Evolutionary conservation across 2,329 filamentous ascomycete genomes (phyloP).

Genomic region (Calcarisporium arbuscula): DNA sequence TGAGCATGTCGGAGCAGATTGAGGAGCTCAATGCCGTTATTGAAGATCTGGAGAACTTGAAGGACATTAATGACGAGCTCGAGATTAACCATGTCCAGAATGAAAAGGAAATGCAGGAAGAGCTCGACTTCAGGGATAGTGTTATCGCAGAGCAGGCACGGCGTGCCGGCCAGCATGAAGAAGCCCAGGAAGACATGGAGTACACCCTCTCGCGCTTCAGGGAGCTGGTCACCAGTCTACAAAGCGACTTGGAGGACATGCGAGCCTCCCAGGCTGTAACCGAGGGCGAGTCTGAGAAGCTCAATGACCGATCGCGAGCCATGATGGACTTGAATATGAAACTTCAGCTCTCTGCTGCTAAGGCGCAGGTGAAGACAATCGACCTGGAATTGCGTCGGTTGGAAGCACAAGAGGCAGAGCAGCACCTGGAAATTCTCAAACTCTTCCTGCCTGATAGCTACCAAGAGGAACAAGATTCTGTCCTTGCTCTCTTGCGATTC

Average conservation of each 20-base stretch:
- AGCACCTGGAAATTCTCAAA: conserved; percentile 84
- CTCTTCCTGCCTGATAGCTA: conserved; percentile 84
- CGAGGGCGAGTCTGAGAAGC: conserved; percentile 85
- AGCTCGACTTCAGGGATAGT: conserved; percentile 81
- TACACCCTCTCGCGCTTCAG: conserved; percentile 85
- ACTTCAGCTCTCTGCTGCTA: conserved; percentile 81
- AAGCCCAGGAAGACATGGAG: conserved; percentile 77
- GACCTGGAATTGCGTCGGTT: conserved; percentile 82
- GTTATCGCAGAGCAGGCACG: conserved; percentile 77
- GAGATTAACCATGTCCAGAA: conserved; percentile 90
- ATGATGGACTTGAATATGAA: conserved; percentile 98
- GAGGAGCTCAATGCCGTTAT: conserved; percentile 76
- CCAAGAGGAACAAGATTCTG: conserved; percentile 72
- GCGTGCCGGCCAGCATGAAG: conserved; percentile 68
- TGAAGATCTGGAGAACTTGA: conserved; percentile 80
- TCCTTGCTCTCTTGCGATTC: conserved; percentile 84
- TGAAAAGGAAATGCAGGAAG: conserved; percentile 89
- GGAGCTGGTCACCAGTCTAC: conserved; percentile 78
- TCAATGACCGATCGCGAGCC: conserved; percentile 79
- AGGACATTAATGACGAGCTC: conserved; percentile 90
- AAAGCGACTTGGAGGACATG: conserved; percentile 86
- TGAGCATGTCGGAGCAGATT: conserved; percentile 74
- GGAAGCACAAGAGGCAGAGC: conserved; percentile 80
- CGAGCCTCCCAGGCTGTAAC: conserved; percentile 86
- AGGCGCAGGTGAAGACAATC: conserved; percentile 90